Evolutionary conservation across 2,329 filamentous ascomycete species (phyloP).

Genomic region (Aspergillus carbonarius): DNA sequence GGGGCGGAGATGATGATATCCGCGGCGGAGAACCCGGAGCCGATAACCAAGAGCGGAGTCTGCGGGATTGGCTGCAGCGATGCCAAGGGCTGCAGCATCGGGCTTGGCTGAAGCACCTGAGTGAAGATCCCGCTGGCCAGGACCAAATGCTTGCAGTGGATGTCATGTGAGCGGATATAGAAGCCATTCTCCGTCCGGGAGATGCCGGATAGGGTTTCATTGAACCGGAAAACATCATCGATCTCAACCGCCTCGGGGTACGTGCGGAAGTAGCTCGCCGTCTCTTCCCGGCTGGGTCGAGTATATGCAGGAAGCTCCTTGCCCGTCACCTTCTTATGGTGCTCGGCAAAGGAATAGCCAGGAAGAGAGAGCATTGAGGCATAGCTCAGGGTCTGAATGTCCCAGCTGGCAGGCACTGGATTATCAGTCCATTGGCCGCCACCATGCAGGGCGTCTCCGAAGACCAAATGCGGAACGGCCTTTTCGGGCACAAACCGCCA

Average conservation of each 20-base stretch:
- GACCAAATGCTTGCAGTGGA: slow-evolving; percentile 57
- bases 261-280: slow-evolving; percentile 55
- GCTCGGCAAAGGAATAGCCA: slow-evolving; percentile 57
- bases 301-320: slow-evolving; percentile 51
- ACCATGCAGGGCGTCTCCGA: slow-evolving; percentile 52
- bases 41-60: slow-evolving; percentile 55
- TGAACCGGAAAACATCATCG: slow-evolving; percentile 46
- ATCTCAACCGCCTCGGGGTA: slow-evolving; percentile 58
- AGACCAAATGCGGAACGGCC: slow-evolving; percentile 54
- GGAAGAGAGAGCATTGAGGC: slow-evolving; percentile 62
- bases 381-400: slow-evolving; percentile 62
- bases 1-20: slow-evolving; percentile 59
- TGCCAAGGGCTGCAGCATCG: slow-evolving; percentile 49
- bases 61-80: slow-evolving; percentile 26
- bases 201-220: slow-evolving; percentile 44
- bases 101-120: slow-evolving; percentile 52
- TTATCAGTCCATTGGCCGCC: slow-evolving; percentile 63
- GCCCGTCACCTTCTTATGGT: slow-evolving; percentile 47
- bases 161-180: slow-evolving; percentile 51
- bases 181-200: slow-evolving; percentile 50
- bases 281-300: slow-evolving; percentile 54
- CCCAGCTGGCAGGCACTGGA: slow-evolving; percentile 51
- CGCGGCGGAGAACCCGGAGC: slow-evolving; percentile 63
- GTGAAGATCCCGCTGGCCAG: slow-evolving; percentile 61
- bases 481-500: slow-evolving; percentile 55